Conservation (phyloP, 2,329 filamentous ascomycete genomes). For the Chaetomium olivaceum region DNA sequence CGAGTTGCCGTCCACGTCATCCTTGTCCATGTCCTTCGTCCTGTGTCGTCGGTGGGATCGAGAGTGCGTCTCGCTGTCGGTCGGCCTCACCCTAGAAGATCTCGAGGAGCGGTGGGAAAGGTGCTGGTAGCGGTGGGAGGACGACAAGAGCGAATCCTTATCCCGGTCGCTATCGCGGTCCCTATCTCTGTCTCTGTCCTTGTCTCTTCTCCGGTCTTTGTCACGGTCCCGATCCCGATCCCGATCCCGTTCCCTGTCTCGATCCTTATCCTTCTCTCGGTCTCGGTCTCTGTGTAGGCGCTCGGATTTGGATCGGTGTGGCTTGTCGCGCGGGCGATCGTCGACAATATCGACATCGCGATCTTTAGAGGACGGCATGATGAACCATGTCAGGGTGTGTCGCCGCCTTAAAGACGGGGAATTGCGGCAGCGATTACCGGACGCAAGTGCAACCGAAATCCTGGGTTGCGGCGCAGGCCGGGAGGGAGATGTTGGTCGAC, state of each 20-base stretch:
- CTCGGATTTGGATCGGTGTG: conserved; percentile 33
- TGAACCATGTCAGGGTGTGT: conserved; percentile 32
- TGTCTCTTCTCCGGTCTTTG: conserved; percentile 32
- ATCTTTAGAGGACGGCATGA: conserved; percentile 36
- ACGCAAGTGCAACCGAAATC: conserved; percentile 8
- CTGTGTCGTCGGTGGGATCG: conserved; percentile 40
- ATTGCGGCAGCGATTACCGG: conserved; percentile 21
- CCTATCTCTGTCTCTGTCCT: conserved; percentile 33
- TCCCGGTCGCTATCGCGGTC: conserved; percentile 36
- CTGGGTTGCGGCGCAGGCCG: conserved; percentile 22
- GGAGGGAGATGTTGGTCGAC: conserved; percentile 8
- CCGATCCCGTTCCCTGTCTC: conserved; percentile 36
- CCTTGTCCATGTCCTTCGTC: conserved; percentile 41
- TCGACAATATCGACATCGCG: conserved; percentile 41
- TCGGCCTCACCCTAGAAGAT: conserved; percentile 43
- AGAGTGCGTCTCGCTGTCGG: conserved; percentile 45
- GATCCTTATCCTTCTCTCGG: conserved; percentile 31
- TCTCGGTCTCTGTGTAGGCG: conserved; percentile 35
- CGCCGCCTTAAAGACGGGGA: conserved; percentile 29
- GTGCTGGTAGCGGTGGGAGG: conserved; percentile 36
- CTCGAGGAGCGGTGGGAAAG: conserved; percentile 44
- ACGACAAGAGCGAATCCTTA: conserved; percentile 30
- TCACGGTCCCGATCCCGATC: conserved; percentile 35
- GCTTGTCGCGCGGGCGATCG: conserved; percentile 44
- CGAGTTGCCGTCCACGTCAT: conserved; percentile 28